Evolutionary conservation across 345 rosid genomes (phyloP).

Genomic region (Salix caprea): DNA sequence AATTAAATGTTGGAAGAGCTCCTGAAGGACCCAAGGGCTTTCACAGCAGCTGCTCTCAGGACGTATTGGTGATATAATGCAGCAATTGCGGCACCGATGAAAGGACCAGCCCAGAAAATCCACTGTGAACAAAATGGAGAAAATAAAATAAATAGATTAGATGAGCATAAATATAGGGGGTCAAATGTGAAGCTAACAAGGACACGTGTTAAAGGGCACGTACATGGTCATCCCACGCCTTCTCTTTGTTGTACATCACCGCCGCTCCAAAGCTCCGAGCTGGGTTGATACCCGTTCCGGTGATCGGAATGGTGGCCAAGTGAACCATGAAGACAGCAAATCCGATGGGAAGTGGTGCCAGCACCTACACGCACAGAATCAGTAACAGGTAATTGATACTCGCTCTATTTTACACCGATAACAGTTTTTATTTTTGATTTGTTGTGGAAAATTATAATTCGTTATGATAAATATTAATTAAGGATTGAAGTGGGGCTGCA

Average conservation of each 20-base stretch:
- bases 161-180: background rate
- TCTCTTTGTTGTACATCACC: slow-evolving; percentile 28
- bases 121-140: slow-evolving; percentile 22
- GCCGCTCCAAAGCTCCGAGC: slow-evolving; percentile 49
- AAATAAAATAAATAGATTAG: background rate
- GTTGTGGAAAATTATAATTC: too few relatives aligned
- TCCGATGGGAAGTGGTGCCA: slow-evolving; percentile 48
- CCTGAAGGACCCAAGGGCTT: slow-evolving; percentile 40
- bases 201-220: background rate
- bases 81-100: slow-evolving; percentile 44
- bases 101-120: slow-evolving; percentile 53
- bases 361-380: slow-evolving; percentile 10
- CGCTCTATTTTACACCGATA: too few relatives aligned
- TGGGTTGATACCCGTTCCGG: slow-evolving; percentile 46
- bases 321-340: slow-evolving; percentile 50
- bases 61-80: slow-evolving; percentile 37
- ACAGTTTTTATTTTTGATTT: too few relatives aligned
- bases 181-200: background rate
- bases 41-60: slow-evolving; percentile 34
- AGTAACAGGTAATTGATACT: too few relatives aligned
- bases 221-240: slow-evolving; percentile 49
- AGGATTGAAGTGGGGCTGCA: too few relatives aligned
- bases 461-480: too few relatives aligned
- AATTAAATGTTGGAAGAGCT: slow-evolving; percentile 29
- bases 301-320: slow-evolving; percentile 43